phyloP scores from a whole-genome alignment of 1,139 yeast species.

The Kodamaea sp. region DNA sequence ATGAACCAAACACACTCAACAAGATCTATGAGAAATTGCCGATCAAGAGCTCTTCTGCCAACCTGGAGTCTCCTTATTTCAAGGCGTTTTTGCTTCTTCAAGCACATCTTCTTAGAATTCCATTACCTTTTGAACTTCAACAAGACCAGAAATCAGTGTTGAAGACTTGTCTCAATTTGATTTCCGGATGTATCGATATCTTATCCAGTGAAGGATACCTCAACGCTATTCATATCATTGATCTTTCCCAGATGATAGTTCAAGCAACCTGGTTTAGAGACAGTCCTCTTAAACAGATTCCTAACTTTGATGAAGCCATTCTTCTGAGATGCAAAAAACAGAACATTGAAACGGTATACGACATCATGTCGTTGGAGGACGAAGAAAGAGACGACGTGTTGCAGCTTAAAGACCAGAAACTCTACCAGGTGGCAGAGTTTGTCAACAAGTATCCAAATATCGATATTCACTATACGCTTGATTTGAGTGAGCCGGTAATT shows the following conservation, averaged over 20 bases:
- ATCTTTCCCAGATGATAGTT: conserved; percentile 81
- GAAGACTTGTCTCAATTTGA: conserved; percentile 47
- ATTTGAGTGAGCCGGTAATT: conserved; percentile 37
- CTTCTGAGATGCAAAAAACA: conserved; percentile 57
- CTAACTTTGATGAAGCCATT: conserved; percentile 58
- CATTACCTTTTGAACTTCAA: conserved; percentile 55
- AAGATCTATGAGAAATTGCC: conserved; percentile 64
- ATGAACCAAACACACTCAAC: conserved; percentile 52
- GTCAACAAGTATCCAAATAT: conserved; percentile 89
- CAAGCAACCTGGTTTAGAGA: conserved; percentile 84
- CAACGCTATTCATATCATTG: conserved; percentile 83
- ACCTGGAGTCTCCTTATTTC: conserved; percentile 56
- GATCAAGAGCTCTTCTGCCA: conserved; percentile 41
- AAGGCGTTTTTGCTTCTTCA: conserved; percentile 79
- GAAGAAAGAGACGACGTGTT: conserved; percentile 69
- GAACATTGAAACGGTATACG: conserved; percentile 73
- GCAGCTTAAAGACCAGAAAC: conserved; percentile 51
- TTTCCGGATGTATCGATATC: conserved; percentile 72
- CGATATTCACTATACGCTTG: conserved; percentile 61
- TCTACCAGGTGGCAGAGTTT: conserved; percentile 74
- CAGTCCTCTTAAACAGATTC: conserved; percentile 79
- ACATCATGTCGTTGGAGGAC: conserved; percentile 83
- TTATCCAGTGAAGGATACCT: conserved; percentile 79
- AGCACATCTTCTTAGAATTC: conserved; percentile 73
- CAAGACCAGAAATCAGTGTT: conserved; percentile 59